Base-by-base conservation (phyloP, 768 basidiomycete genomes). In the Dendrothele bispora region DNA sequence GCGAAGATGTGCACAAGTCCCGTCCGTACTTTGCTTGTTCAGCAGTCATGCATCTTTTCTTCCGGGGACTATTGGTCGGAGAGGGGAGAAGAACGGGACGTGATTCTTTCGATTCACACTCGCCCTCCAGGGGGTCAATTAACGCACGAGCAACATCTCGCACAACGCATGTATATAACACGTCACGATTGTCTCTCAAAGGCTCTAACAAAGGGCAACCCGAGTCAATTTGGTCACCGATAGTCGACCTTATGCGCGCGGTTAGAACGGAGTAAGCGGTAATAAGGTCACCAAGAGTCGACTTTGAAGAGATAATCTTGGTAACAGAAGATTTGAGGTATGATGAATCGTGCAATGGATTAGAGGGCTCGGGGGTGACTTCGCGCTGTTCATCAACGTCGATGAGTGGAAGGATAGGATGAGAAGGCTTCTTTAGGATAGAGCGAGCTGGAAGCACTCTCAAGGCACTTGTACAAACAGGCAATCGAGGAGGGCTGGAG, bases 11-110 rank as follows among this genome's bases (percentile, higher is more conserved):
- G 61, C 83, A 88, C 17, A 92, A 69, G 63, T 93, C 91, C 20
- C 91, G 75, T 5, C 88, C 88, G 56, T 82, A 80, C 57, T 86
- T 91, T 43, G 83, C 83, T 62, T 89, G 85, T 50, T 86, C 84
- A 36, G 81, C 91, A 0, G 78, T 79, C 80, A 90, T 80, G 4
- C 91, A 88, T 47, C 71, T 75, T 58, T 78, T 80, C 65, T 75
- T 79, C 64, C 69, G 73, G 48, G 89, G 88, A 51, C 82, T 90
- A 43, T 71, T 75, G 58, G 78, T 75, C 2, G 88, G 89, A 14
- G 86, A 90, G 6, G 87, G 90, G 17, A 88, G 69, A 7, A 60
- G 38, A 48, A 63, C 50, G 50, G 69, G 48, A 49, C 63, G 48
- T 28, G 35, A 12, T 35, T 47, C 49, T 45, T 53, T 55, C 7